These are phyloP conservation scores for Aspergillus campestris DNA, from an alignment of 495 filamentous ascomycete species.

Conservation along the genomic window DNA sequence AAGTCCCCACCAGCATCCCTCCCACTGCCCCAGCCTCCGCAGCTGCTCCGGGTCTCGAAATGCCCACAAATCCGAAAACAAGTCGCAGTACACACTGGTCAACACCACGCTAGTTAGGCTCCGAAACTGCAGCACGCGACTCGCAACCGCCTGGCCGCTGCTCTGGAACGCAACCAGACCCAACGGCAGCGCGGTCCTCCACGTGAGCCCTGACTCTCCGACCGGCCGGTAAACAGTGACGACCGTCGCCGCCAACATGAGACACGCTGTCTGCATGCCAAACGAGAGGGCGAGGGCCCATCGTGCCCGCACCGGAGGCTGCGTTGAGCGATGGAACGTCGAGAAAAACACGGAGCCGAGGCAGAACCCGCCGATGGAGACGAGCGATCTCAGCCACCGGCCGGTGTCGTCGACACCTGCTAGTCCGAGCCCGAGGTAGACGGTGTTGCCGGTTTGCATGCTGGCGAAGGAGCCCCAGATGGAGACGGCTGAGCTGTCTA, in stretches of 20 bases:
- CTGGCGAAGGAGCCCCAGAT: constrained; percentile 71
- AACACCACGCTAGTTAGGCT: constrained; percentile 61
- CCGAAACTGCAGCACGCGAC: constrained; percentile 53
- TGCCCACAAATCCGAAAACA: constrained; percentile 52
- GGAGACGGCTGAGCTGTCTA: constrained; percentile 63
- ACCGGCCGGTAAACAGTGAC: constrained; percentile 37
- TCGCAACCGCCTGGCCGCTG: constrained; percentile 60
- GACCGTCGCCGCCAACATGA: constrained; percentile 49
- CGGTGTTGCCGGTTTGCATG: constrained; percentile 77
- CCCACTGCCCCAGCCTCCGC: constrained; percentile 48
- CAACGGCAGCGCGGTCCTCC: constrained; percentile 52
- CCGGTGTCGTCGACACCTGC: constrained; percentile 31
- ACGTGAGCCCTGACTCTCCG: constrained; percentile 39
- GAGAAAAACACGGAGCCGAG: constrained; percentile 57
- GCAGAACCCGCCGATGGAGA: constrained; percentile 59
- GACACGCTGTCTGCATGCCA: constrained; percentile 42
- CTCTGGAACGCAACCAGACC: constrained; percentile 61
- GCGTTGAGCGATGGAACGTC: constrained; percentile 44
- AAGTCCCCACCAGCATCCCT: constrained; percentile 49
- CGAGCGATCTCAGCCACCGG: constrained; percentile 55
- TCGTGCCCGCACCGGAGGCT: constrained; percentile 39
- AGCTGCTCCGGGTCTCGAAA: constrained; percentile 49
- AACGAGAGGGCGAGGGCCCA: constrained; percentile 60
- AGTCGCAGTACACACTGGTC: constrained; percentile 63
- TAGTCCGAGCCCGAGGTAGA: constrained; percentile 63